phyloP scores from a whole-genome alignment of 371 early-diverging fungal genomes.

The Synchytrium microbalum region DNA sequence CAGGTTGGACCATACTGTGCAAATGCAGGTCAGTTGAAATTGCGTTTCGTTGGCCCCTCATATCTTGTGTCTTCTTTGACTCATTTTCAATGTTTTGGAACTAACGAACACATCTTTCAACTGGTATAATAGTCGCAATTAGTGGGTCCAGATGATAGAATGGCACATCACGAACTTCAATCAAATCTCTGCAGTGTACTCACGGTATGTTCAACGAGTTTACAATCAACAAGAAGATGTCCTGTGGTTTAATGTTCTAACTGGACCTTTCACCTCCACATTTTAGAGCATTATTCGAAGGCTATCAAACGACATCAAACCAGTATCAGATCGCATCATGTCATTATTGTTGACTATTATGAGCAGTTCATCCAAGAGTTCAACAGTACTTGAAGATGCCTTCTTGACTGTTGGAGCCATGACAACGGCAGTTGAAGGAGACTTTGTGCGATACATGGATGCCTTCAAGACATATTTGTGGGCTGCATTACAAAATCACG shows the following conservation, averaged over 20 bases:
- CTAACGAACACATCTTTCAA: constrained; percentile 1
- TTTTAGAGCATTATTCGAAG: constrained; percentile 56
- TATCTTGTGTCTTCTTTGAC: constrained; percentile 3
- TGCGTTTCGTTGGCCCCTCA: constrained; percentile 8
- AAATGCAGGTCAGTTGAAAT: constrained; percentile 50
- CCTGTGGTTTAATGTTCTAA: too few species aligned
- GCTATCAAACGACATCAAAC: constrained; percentile 44
- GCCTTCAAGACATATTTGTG: constrained; percentile 76
- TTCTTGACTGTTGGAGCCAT: constrained; percentile 85
- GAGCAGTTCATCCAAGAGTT: constrained; percentile 54
- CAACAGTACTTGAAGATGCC: constrained; percentile 88
- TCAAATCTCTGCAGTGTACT: constrained; percentile 83
- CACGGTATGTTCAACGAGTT: constrained; percentile 34
- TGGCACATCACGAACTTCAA: constrained; percentile 73
- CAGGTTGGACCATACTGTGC: constrained; percentile 63
- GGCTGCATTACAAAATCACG: constrained; percentile 74
- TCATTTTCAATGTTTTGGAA: too few species aligned
- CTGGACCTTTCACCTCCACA: too few species aligned
- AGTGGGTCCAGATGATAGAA: constrained; percentile 70
- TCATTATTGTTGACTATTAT: constrained; percentile 30
- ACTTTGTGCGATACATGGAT: constrained; percentile 62
- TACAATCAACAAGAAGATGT: background rate
- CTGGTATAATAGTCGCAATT: constrained; percentile 51
- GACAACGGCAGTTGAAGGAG: constrained; percentile 40
- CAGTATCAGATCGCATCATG: constrained; percentile 84